Evolutionary conservation across 164 flowering plant genomes (phyloP).

Genomic region (Hamamelis virginiana): DNA sequence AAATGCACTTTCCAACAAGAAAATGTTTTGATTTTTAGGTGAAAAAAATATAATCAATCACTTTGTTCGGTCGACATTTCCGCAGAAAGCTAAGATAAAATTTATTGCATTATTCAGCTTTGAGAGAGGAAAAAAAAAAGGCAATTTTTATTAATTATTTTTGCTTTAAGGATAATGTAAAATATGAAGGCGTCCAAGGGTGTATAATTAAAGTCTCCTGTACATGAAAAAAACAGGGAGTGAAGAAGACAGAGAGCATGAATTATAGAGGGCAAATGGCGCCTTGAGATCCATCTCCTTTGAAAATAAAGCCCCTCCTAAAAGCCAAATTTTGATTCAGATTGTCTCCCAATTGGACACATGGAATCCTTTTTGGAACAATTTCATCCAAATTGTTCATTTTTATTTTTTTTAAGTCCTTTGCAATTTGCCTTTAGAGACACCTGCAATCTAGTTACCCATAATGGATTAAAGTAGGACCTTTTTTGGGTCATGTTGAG

Average conservation of each 20-base stretch:
- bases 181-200: background rate
- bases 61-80: too few relatives aligned
- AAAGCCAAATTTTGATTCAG: background rate
- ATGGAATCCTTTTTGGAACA: background rate
- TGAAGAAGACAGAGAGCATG: background rate
- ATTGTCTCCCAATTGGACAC: background rate
- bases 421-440: background rate
- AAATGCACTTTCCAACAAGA: background rate
- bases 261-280: constrained; percentile 7
- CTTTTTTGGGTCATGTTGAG: background rate
- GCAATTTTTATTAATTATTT: too few relatives aligned
- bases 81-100: too few relatives aligned
- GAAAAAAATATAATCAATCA: too few relatives aligned
- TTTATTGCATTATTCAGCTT: too few relatives aligned
- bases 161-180: background rate
- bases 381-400: background rate
- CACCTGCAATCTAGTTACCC: background rate
- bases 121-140: too few relatives aligned
- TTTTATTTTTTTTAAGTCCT: background rate
- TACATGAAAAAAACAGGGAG: background rate
- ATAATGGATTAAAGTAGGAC: background rate
- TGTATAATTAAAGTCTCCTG: background rate
- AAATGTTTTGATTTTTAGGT: background rate
- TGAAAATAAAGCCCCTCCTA: background rate
- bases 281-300: background rate